Evolutionary conservation across 306 rosid species (phyloP).

Genomic region (Elaeagnus macrophylla): DNA sequence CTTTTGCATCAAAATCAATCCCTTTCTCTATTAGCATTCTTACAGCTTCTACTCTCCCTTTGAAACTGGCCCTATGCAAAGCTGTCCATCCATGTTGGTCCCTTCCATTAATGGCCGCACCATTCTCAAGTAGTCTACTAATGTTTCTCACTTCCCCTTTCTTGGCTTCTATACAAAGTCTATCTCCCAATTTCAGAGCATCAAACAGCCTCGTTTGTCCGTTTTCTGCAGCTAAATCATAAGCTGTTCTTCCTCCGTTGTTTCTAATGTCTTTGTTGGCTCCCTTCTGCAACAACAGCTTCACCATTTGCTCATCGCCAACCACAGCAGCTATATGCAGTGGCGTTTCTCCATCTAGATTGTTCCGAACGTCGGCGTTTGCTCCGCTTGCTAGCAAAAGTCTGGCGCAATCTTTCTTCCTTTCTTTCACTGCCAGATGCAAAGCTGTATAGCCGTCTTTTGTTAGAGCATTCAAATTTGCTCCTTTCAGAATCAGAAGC

Average conservation of each 20-base stretch:
- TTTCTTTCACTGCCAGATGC: constrained; percentile 55
- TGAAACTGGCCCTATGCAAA: constrained; percentile 66
- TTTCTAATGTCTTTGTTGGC: constrained; percentile 59
- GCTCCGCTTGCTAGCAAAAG: constrained; percentile 58
- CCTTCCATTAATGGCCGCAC: constrained; percentile 50
- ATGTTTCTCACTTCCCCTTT: constrained; percentile 60
- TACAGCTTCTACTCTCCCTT: constrained; percentile 43
- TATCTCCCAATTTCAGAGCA: constrained; percentile 55
- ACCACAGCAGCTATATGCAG: constrained; percentile 52
- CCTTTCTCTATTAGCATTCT: constrained; percentile 47
- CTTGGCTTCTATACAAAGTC: constrained; percentile 45
- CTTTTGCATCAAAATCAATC: constrained; percentile 54
- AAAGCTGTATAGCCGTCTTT: constrained; percentile 66
- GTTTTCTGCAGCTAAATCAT: constrained; percentile 52
- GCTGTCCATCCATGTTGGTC: constrained; percentile 85
- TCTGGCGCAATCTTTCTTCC: constrained; percentile 46
- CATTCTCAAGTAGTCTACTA: constrained; percentile 40
- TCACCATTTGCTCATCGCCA: constrained; percentile 67
- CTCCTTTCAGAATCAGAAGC: constrained; percentile 61
- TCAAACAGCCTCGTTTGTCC: constrained; percentile 53
- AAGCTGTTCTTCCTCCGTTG: constrained; percentile 39
- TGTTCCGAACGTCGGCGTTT: constrained; percentile 26
- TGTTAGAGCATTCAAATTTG: constrained; percentile 38
- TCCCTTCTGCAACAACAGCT: constrained; percentile 56
- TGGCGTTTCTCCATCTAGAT: constrained; percentile 51